Evolutionary conservation across 495 filamentous ascomycete species (phyloP).

Genomic region (Aspergillus diversus): DNA sequence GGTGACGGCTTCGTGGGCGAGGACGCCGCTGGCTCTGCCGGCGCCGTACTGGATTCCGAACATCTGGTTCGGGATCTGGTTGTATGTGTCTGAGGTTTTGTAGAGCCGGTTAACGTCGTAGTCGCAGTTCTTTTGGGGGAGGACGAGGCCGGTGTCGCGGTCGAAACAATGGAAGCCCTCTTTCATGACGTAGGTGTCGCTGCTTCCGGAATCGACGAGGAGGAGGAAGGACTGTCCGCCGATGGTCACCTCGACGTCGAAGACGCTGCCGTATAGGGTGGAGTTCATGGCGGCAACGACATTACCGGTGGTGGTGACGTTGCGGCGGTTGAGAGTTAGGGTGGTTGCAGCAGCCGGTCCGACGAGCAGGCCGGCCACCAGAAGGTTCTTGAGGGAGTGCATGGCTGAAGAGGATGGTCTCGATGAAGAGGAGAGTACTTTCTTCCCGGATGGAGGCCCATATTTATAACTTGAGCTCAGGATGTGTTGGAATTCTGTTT

Average conservation of each 20-base stretch:
- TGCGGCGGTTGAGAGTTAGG: slow-evolving; percentile 2
- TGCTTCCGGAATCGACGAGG: slow-evolving; percentile 62
- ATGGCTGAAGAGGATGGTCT: neutral
- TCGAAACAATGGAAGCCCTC: slow-evolving; percentile 51
- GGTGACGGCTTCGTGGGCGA: slow-evolving; percentile 57
- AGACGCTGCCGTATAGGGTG: slow-evolving; percentile 5
- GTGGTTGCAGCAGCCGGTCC: neutral
- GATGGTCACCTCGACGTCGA: slow-evolving; percentile 14
- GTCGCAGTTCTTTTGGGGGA: slow-evolving; percentile 41
- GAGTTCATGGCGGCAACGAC: slow-evolving; percentile 2
- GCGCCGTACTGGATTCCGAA: slow-evolving; percentile 64
- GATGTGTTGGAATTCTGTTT: neutral
- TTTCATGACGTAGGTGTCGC: slow-evolving; percentile 62
- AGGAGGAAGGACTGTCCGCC: slow-evolving; percentile 41
- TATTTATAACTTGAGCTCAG: slow-evolving; percentile 3
- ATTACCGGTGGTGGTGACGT: neutral
- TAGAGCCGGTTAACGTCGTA: slow-evolving; percentile 51
- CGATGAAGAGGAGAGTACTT: neutral
- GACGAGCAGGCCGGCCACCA: neutral
- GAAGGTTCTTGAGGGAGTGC: neutral
- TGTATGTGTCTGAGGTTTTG: slow-evolving; percentile 38
- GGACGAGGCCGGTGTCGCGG: slow-evolving; percentile 24
- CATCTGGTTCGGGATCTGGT: slow-evolving; percentile 46
- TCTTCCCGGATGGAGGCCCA: neutral
- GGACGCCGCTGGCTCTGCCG: slow-evolving; percentile 53